Percentiles rank a stretch among this genome's conserved stretches.
phyloP scores from a whole-genome alignment of 768 basidiomycete species.

The Zangia roseola region DNA sequence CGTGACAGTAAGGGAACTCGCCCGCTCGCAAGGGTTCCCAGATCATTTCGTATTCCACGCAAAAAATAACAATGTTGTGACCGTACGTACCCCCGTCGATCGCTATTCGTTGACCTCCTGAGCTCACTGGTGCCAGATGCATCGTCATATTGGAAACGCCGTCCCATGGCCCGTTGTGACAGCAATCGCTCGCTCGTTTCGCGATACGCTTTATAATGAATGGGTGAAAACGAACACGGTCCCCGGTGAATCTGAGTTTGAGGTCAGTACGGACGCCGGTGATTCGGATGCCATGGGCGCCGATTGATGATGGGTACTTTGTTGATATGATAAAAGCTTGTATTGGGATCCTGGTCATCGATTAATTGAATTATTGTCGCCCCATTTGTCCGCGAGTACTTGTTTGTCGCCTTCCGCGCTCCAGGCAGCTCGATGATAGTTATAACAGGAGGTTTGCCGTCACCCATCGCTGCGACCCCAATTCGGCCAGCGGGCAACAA shows the following conservation, averaged over 20 bases:
- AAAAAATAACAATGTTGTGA: constrained; percentile 50
- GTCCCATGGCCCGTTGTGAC: constrained; percentile 64
- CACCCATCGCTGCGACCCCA: not conserved
- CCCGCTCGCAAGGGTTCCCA: constrained; percentile 80
- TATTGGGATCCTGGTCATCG: no score
- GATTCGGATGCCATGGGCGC: constrained; percentile 27
- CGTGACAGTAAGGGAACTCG: constrained; percentile 72
- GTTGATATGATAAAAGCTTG: not conserved
- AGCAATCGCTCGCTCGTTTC: constrained; percentile 66
- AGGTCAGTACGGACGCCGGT: constrained; percentile 24
- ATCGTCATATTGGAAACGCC: constrained; percentile 80
- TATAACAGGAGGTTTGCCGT: no score
- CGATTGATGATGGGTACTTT: constrained; percentile 25
- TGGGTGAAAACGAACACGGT: constrained; percentile 41
- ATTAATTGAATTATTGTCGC: no score
- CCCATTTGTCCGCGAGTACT: no score
- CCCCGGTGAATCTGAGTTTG: constrained; percentile 24
- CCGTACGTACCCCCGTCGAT: constrained; percentile 42
- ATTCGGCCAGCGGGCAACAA: not conserved
- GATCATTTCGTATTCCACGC: constrained; percentile 68
- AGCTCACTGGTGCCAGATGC: constrained; percentile 49
- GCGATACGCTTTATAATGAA: constrained; percentile 47
- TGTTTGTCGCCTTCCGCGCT: no score
- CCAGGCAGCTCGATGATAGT: no score
- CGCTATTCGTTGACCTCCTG: not conserved